These are phyloP conservation scores for Aspergillus indologenus DNA, from an alignment of 495 filamentous ascomycete genomes.

Conservation along the genomic window DNA sequence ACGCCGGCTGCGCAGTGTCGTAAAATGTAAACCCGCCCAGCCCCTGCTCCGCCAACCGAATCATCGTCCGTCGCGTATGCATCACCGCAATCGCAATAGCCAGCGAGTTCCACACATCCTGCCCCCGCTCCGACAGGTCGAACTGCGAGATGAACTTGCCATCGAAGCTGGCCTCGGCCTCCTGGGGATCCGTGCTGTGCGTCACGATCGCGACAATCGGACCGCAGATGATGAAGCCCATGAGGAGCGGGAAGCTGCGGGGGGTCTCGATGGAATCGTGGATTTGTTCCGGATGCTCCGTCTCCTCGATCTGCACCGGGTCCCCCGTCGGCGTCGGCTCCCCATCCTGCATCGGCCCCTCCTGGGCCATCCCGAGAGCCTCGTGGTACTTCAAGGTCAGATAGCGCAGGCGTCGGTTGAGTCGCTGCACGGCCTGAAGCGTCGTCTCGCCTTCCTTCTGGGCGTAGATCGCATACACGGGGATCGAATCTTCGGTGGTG, in stretches of 20 bases:
- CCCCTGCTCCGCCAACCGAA: conserved; percentile 23
- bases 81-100: conserved; percentile 41
- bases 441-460: conserved; percentile 29
- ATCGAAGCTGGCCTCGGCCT: conserved; percentile 10
- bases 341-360: too few species aligned
- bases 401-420: conserved; percentile 29
- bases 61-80: conserved; percentile 36
- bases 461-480: conserved; percentile 35
- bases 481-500: conserved; percentile 17
- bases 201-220: conserved; percentile 44
- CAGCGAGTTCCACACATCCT: conserved; percentile 50
- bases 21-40: conserved; percentile 5
- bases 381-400: conserved; percentile 28
- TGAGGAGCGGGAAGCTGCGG: conserved; percentile 27
- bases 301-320: not conserved
- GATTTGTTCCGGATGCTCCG: not conserved
- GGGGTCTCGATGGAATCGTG: not conserved
- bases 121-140: conserved; percentile 35
- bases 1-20: not conserved
- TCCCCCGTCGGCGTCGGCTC: not conserved
- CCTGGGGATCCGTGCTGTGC: conserved; percentile 29
- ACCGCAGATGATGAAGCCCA: conserved; percentile 41
- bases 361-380: conserved; percentile 1
- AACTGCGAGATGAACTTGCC: conserved; percentile 36
- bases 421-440: conserved; percentile 27